Percentiles rank a stretch among this genome's conserved stretches.
These are phyloP conservation scores for Fusarium verrucosum DNA, from an alignment of 2,329 filamentous ascomycete species.

Conservation along the genomic window DNA sequence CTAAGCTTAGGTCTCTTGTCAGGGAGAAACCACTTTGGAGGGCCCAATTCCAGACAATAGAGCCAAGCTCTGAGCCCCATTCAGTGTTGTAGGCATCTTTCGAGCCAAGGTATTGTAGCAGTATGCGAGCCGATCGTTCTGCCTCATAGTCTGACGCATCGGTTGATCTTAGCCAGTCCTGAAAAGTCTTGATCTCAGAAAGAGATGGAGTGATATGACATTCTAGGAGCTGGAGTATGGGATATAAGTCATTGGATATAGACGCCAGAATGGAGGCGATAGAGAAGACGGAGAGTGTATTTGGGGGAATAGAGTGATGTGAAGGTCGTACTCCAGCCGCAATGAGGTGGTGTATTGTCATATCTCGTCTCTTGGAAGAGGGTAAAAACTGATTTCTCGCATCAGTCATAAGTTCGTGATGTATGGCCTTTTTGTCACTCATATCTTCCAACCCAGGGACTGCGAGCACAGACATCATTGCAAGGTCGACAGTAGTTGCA, in stretches of 20 bases:
- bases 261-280: not conserved
- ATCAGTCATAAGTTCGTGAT: rapidly evolving
- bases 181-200: not conserved
- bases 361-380: not conserved
- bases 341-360: not conserved
- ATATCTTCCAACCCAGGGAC: not conserved
- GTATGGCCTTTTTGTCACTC: rapidly evolving
- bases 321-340: not conserved
- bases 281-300: not conserved
- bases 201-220: rapidly evolving
- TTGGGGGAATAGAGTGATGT: not conserved
- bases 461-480: not conserved
- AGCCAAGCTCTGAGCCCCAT: not conserved
- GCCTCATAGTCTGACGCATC: not conserved
- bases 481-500: not conserved
- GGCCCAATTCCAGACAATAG: not conserved
- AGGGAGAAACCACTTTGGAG: not conserved
- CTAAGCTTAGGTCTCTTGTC: not conserved
- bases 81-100: not conserved
- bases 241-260: not conserved
- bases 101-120: not conserved
- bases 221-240: rapidly evolving
- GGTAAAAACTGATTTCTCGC: not conserved
- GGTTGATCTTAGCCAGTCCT: not conserved
- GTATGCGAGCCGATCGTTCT: not conserved